Conservation (phyloP, 1,284 basidiomycete species). For the Psilocybe mexicana region DNA sequence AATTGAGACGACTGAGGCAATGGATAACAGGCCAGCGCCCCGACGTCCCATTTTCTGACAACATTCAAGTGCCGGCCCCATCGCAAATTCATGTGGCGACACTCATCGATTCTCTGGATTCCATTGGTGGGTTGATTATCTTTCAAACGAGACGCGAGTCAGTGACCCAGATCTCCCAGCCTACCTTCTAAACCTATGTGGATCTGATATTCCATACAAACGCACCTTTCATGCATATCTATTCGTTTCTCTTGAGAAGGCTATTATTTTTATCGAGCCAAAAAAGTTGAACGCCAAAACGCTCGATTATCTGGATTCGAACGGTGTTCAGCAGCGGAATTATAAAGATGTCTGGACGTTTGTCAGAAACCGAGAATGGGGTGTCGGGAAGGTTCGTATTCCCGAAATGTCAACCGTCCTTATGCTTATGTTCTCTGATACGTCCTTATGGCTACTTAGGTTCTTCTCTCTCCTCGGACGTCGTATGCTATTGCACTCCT, state of each 20-base stretch:
- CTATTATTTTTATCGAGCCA: slow-evolving; percentile 69
- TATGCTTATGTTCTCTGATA: background rate
- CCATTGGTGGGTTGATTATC: slow-evolving; percentile 50
- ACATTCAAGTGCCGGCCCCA: slow-evolving; percentile 51
- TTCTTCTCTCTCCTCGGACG: slow-evolving; percentile 70
- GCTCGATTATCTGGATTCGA: slow-evolving; percentile 55
- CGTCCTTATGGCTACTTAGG: background rate
- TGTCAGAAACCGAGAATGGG: slow-evolving; percentile 72
- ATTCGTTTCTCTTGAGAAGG: slow-evolving; percentile 62
- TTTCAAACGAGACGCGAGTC: background rate
- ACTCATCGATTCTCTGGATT: slow-evolving; percentile 62
- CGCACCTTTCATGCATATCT: slow-evolving; percentile 88
- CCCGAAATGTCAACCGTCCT: slow-evolving; percentile 31
- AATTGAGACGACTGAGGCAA: slow-evolving; percentile 56
- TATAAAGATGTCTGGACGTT: slow-evolving; percentile 87
- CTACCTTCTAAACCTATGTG: slow-evolving; percentile 83
- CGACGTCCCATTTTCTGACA: slow-evolving; percentile 60
- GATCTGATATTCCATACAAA: slow-evolving; percentile 84
- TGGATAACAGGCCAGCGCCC: slow-evolving; percentile 67
- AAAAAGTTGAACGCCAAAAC: slow-evolving; percentile 59
- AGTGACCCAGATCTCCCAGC: slow-evolving; percentile 39
- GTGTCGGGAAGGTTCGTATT: slow-evolving; percentile 57
- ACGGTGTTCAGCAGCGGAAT: slow-evolving; percentile 59
- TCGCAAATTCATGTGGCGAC: slow-evolving; percentile 67
- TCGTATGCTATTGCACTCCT: slow-evolving; percentile 80